These are phyloP conservation scores for Zoysia matrella DNA, from an alignment of 202 grass and related monocot genomes.

Conservation along the genomic window DNA sequence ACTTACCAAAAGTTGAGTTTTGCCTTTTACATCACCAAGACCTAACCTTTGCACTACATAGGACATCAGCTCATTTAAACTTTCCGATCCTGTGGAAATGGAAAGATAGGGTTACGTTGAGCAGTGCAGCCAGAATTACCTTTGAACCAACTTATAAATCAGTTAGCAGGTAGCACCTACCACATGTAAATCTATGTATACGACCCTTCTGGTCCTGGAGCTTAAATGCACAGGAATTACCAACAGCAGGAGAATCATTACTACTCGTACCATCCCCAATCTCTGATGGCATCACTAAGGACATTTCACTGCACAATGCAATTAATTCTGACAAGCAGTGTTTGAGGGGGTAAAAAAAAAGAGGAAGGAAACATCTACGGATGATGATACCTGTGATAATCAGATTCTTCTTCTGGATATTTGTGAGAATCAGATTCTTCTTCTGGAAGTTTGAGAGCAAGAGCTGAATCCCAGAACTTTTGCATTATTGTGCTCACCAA, in stretches of 20 bases:
- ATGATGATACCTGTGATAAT: conserved; percentile 58
- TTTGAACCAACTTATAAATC: conserved; percentile 16
- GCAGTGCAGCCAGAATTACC: conserved; percentile 14
- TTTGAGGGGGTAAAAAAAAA: conserved; percentile 12
- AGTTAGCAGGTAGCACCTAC: conserved; percentile 57
- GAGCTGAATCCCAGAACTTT: conserved; percentile 92
- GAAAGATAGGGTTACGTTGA: conserved; percentile 20
- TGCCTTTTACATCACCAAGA: conserved; percentile 39
- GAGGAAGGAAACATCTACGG: conserved; percentile 34
- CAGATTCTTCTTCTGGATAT: no score
- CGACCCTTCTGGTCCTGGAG: conserved; percentile 76
- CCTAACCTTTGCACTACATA: conserved; percentile 67
- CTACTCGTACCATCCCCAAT: conserved; percentile 59
- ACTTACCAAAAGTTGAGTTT: conserved; percentile 86
- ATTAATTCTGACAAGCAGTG: conserved; percentile 36
- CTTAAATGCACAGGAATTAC: conserved; percentile 83
- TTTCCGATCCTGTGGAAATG: conserved; percentile 65
- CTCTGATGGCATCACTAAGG: conserved; percentile 72
- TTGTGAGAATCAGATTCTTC: conserved; percentile 78
- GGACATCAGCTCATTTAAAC: conserved; percentile 67
- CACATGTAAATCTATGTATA: conserved; percentile 89
- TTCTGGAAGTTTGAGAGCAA: conserved; percentile 79
- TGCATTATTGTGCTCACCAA: conserved; percentile 86
- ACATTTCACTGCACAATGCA: conserved; percentile 65
- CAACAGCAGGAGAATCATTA: conserved; percentile 65